Percentiles rank a stretch among this genome's conserved stretches.
Conservation (phyloP, 257 asterid species). For the Knoxia roxburghii region DNA sequence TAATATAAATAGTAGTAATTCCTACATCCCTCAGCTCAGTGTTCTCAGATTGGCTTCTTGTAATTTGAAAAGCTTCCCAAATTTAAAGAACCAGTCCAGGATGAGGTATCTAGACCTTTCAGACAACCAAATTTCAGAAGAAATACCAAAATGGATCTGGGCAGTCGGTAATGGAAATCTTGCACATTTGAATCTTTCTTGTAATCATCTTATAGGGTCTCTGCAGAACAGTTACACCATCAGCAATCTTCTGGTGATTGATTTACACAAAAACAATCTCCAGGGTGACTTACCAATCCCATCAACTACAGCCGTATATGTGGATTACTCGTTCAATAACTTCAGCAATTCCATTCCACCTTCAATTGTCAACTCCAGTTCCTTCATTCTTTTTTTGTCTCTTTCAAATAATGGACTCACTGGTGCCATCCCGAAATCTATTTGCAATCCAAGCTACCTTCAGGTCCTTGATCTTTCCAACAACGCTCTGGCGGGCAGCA, state of each 20-base stretch:
- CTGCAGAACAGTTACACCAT: constrained; percentile 22
- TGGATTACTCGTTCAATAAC: constrained; percentile 50
- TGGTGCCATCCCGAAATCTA: constrained; percentile 36
- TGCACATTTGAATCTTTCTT: constrained; percentile 33
- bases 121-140: constrained; percentile 26
- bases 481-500: constrained; percentile 29
- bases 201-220: constrained; percentile 16
- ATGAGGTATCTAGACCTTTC: constrained; percentile 32
- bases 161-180: constrained; percentile 26
- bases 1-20: background rate
- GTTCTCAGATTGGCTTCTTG: constrained; percentile 26
- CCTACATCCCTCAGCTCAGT: constrained; percentile 5
- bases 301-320: constrained; percentile 8
- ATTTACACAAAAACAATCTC: constrained; percentile 32
- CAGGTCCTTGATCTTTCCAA: constrained; percentile 40
- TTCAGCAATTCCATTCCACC: constrained; percentile 35
- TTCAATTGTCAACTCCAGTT: constrained; percentile 16
- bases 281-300: constrained; percentile 25
- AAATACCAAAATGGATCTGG: constrained; percentile 42
- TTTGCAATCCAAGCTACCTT: constrained; percentile 29
- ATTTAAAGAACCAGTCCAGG: constrained; percentile 12
- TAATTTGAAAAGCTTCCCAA: constrained; percentile 24
- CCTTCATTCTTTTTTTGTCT: constrained; percentile 21
- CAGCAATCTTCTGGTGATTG: background rate
- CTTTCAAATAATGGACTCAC: constrained; percentile 24